These are phyloP conservation scores for Candida sithepensis DNA, from an alignment of 805 yeast genomes.

Conservation along the genomic window DNA sequence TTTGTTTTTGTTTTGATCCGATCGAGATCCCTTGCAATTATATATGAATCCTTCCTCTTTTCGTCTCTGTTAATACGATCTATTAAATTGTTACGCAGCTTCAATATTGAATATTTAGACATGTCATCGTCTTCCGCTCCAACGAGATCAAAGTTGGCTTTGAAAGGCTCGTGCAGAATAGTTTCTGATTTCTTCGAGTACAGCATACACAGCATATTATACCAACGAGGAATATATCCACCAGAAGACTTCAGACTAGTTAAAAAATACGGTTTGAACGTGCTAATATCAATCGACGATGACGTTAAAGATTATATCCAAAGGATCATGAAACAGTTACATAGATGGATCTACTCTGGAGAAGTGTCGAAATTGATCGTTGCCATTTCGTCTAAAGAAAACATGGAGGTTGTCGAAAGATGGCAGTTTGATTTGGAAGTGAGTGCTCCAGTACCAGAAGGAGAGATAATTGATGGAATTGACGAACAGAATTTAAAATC, in stretches of 20 bases:
- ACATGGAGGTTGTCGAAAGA: constrained; percentile 68
- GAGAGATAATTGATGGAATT: constrained; percentile 9
- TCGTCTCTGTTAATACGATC: too few species aligned
- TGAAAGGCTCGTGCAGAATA: constrained; percentile 74
- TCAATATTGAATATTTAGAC: background rate
- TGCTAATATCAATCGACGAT: constrained; percentile 69
- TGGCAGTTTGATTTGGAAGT: constrained; percentile 80
- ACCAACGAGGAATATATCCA: constrained; percentile 88
- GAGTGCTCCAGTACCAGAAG: constrained; percentile 9
- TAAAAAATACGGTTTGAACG: constrained; percentile 72
- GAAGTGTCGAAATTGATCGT: constrained; percentile 65
- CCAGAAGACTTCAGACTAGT: constrained; percentile 78
- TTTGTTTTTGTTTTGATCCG: background rate
- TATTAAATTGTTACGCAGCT: too few species aligned
- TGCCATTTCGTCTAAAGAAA: constrained; percentile 65
- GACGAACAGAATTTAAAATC: constrained; percentile 21
- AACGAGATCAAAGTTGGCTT: constrained; percentile 47
- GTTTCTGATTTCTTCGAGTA: constrained; percentile 84
- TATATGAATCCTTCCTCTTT: background rate
- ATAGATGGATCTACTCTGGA: constrained; percentile 69
- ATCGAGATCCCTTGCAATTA: background rate
- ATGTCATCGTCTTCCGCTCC: constrained; percentile 21
- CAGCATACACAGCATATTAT: constrained; percentile 75
- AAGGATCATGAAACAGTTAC: constrained; percentile 64
- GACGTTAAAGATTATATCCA: constrained; percentile 70